Percentiles rank a stretch among this genome's conserved stretches.
These are phyloP conservation scores for Fusarium denticulatum DNA, from an alignment of 2,329 filamentous ascomycete genomes.

Conservation along the genomic window DNA sequence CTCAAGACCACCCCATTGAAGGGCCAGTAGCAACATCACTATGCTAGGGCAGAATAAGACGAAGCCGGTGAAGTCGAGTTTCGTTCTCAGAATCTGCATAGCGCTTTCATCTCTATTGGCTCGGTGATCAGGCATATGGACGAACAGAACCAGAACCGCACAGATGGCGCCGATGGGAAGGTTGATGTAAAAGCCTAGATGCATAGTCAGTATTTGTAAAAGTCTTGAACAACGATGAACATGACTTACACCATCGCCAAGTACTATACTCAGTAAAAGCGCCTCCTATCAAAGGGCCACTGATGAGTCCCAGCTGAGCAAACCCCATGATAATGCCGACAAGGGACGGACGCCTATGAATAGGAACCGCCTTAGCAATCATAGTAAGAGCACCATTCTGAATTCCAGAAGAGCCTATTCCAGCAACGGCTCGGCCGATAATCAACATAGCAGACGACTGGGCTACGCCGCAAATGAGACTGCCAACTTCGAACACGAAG, in stretches of 20 bases:
- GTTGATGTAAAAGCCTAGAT: constrained; percentile 57
- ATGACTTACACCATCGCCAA: constrained; percentile 58
- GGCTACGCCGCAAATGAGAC: constrained; percentile 58
- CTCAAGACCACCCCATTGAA: constrained; percentile 61
- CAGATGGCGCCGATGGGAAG: constrained; percentile 55
- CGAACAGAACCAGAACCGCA: constrained; percentile 45
- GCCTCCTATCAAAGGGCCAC: constrained; percentile 60
- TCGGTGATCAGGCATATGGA: constrained; percentile 50
- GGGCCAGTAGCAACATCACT: constrained; percentile 60
- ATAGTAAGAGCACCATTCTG: constrained; percentile 51
- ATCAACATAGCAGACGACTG: constrained; percentile 59
- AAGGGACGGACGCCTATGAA: constrained; percentile 42
- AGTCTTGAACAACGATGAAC: neutral
- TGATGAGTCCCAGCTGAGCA: constrained; percentile 55
- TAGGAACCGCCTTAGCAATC: constrained; percentile 44
- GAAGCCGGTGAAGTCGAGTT: constrained; percentile 58
- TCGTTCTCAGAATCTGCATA: constrained; percentile 31
- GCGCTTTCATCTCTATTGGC: constrained; percentile 16
- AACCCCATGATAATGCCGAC: constrained; percentile 46
- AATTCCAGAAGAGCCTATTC: constrained; percentile 57
- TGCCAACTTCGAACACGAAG: constrained; percentile 52
- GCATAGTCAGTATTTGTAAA: constrained; percentile 4
- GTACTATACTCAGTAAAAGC: constrained; percentile 51
- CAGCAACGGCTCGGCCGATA: constrained; percentile 60
- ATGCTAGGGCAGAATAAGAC: constrained; percentile 57